Evolutionary conservation across 1,284 basidiomycete species (phyloP).

Genomic region (Microbotryum violaceum): DNA sequence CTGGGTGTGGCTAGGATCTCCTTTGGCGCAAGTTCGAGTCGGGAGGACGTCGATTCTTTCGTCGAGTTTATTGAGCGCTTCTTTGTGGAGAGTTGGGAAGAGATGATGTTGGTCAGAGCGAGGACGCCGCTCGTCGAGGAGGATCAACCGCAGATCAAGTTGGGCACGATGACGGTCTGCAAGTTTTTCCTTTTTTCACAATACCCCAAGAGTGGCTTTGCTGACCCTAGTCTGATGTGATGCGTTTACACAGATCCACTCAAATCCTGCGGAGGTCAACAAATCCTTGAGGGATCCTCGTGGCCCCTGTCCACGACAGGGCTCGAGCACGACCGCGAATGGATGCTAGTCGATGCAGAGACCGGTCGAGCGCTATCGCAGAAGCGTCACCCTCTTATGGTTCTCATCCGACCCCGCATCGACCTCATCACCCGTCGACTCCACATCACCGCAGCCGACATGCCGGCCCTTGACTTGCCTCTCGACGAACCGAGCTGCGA

Average conservation of each 20-base stretch:
- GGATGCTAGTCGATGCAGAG: conserved; percentile 25
- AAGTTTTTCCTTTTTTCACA: not conserved
- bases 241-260: conserved; percentile 21
- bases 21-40: conserved; percentile 24
- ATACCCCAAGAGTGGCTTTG: not conserved
- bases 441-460: conserved; percentile 11
- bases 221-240: too few relatives aligned
- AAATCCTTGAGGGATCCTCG: not conserved
- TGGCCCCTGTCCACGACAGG: conserved; percentile 25
- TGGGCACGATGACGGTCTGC: conserved; percentile 17
- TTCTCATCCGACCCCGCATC: conserved; percentile 21
- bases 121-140: not conserved
- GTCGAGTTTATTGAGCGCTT: conserved; percentile 22
- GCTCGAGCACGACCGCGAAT: conserved; percentile 26
- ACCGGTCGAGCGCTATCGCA: conserved; percentile 21
- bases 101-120: not conserved
- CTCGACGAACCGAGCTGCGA: not conserved
- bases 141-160: not conserved
- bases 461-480: conserved; percentile 11
- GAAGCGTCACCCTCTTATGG: conserved; percentile 29
- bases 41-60: conserved; percentile 18
- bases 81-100: conserved; percentile 9
- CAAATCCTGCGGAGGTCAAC: conserved; percentile 28
- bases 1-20: conserved; percentile 27
- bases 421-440: conserved; percentile 2